phyloP scores from a whole-genome alignment of 192 early-diverging fungal species.

The Funneliformis mosseae region DNA sequence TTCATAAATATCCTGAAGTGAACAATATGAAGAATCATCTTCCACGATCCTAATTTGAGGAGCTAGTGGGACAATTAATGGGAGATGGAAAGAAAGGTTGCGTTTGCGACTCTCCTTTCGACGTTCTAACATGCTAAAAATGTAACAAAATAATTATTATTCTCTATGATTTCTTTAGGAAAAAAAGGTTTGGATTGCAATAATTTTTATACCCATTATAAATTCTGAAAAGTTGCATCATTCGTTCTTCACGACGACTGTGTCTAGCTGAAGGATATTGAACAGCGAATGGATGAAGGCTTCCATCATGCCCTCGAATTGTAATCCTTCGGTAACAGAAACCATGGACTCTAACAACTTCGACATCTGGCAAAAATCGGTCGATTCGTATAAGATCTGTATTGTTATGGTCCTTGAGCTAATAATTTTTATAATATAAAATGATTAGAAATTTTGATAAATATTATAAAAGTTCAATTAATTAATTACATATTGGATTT shows the following conservation, averaged over 20 bases:
- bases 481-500: not conserved
- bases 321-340: constrained; percentile 78
- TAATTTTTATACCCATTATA: constrained; percentile 64
- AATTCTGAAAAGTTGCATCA: constrained; percentile 93
- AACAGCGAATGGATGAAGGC: constrained; percentile 85
- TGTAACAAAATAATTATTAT: not conserved
- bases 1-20: constrained; percentile 94
- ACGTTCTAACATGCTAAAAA: constrained; percentile 71
- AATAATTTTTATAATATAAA: not conserved
- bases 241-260: constrained; percentile 92
- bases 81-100: constrained; percentile 82
- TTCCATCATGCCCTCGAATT: constrained; percentile 92
- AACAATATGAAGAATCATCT: constrained; percentile 87
- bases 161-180: not conserved
- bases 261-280: constrained; percentile 92
- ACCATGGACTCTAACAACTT: constrained; percentile 74
- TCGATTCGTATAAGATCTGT: constrained; percentile 96
- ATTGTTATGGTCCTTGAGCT: constrained; percentile 66
- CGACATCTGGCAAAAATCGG: constrained; percentile 91
- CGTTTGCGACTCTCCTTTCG: constrained; percentile 80
- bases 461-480: too few species aligned
- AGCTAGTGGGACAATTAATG: constrained; percentile 90
- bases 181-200: not conserved
- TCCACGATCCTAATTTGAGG: constrained; percentile 91
- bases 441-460: too few species aligned